Base-by-base conservation (phyloP, 495 filamentous ascomycete genomes). In the Talaromyces stipitatus region DNA sequence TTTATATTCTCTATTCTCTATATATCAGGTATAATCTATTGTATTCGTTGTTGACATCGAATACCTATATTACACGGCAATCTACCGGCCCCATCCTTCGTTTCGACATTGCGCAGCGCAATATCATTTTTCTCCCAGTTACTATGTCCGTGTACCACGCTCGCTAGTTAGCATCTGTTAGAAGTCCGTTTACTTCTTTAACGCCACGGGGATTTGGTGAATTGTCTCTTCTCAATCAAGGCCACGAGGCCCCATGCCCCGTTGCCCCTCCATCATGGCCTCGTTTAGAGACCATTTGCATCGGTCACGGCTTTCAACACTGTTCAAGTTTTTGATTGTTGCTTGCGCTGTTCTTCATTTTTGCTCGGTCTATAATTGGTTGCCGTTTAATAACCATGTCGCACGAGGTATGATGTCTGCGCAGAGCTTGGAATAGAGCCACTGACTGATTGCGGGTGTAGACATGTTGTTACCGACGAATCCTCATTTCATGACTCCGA, bases 231-330 rank as follows among this genome's bases (percentile, higher is more conserved):
- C n/a, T n/a, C n/a, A n/a, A n/a, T n/a, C n/a, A n/a, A 41, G 11
- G n/a, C 9, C 36, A 20, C 36, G 36, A 41, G 36, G 36, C 36
- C n/a, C n/a, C n/a, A n/a, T n/a, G n/a, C n/a, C n/a, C n/a, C n/a
- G 18, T 41, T 41, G 36, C 36, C 36, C 36, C 36, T 22, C 16
- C 51, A 23, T n/a, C 28, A 54, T 54, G 51, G 51, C 51, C 28
- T 54, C 51, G 7, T 54, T 54, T 20, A 30, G 51, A 30, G 51
- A 54, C 23, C 51, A 54, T 23, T 33, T 16, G n/a, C 51, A 54
- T 14, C 28, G 51, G 18, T 54, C 30, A 22, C 51, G 51, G 9
- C 18, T 54, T 5, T 54, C 51, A 11, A 38, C 51, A 8, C 16
- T 54, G n/a, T 33, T 54, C 18, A 54, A 54, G 18, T 54, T 16